Percentiles rank a stretch among this genome's conserved stretches.
Evolutionary conservation across 257 asterid species (phyloP).

Genomic region (Ballota nigra): DNA sequence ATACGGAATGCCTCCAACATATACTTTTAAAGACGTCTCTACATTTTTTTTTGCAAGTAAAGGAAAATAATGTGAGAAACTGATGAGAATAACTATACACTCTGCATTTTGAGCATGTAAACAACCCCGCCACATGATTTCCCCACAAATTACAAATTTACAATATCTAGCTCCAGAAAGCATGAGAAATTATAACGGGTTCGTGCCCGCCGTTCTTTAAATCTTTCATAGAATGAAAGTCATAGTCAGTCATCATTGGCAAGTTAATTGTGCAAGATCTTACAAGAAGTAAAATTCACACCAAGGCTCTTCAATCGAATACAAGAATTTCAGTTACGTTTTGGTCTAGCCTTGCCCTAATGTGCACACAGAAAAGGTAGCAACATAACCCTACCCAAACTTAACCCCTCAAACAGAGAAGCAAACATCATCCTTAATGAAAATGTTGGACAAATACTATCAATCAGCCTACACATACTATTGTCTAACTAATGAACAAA

Average conservation of each 20-base stretch:
- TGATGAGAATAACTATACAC: not conserved
- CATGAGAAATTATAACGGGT: not conserved
- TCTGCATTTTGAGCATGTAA: not conserved
- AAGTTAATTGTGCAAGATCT: constrained; percentile 10
- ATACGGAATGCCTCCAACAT: constrained; percentile 97
- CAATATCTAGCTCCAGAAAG: not conserved
- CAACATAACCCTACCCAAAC: not conserved
- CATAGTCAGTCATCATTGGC: not conserved
- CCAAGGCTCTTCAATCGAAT: constrained; percentile 7
- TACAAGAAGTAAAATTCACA: not conserved
- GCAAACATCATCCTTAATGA: not conserved
- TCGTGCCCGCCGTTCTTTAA: not conserved
- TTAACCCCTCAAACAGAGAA: not conserved
- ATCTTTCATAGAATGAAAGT: not conserved
- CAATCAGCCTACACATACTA: not conserved
- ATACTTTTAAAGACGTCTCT: constrained; percentile 57
- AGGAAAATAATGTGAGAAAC: not conserved
- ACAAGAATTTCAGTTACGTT: not conserved
- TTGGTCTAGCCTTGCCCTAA: not conserved
- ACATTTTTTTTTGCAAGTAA: constrained; percentile 39
- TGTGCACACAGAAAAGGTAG: not conserved
- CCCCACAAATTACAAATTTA: not conserved
- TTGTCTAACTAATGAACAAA: no score
- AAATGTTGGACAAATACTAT: not conserved
- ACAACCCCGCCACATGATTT: not conserved